Conservation (phyloP, 2,329 filamentous ascomycete species). For the Diaporthe vaccinii region DNA sequence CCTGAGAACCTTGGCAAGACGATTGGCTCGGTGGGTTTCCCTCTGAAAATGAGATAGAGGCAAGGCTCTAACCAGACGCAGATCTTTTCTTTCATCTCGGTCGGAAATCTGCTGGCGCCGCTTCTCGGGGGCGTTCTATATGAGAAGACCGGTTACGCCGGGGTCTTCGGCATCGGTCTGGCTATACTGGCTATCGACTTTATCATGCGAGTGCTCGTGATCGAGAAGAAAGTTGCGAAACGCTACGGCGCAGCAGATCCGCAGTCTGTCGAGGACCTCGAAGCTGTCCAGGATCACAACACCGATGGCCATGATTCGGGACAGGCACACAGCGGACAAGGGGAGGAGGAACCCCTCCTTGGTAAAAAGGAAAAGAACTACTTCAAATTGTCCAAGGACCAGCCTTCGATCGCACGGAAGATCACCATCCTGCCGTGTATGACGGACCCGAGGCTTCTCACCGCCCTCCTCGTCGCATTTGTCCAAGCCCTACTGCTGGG, state of each 20-base stretch:
- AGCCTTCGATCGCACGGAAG: slow-evolving; percentile 53
- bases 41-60: not conserved
- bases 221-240: slow-evolving; percentile 72
- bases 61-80: slow-evolving; percentile 41
- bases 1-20: slow-evolving; percentile 70
- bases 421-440: slow-evolving; percentile 63
- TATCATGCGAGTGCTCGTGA: slow-evolving; percentile 68
- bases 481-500: slow-evolving; percentile 57
- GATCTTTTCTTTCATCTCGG: slow-evolving; percentile 71
- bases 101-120: slow-evolving; percentile 69
- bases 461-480: slow-evolving; percentile 55
- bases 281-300: slow-evolving; percentile 39
- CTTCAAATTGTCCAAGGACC: slow-evolving; percentile 59
- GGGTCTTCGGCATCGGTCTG: slow-evolving; percentile 70
- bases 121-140: slow-evolving; percentile 73
- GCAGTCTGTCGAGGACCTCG: not conserved
- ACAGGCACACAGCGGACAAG: slow-evolving; percentile 43
- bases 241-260: slow-evolving; percentile 52
- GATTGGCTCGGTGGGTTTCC: slow-evolving; percentile 64
- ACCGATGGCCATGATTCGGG: not conserved
- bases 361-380: slow-evolving; percentile 50
- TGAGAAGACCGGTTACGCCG: slow-evolving; percentile 67
- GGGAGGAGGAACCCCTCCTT: slow-evolving; percentile 56
- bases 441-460: slow-evolving; percentile 55
- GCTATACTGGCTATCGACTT: slow-evolving; percentile 70